A percentile compares a stretch with the other conserved stretches of the same genome.
Evolutionary conservation across 2,329 filamentous ascomycete genomes (phyloP).

Genomic region (Zymoseptoria passerinii): DNA sequence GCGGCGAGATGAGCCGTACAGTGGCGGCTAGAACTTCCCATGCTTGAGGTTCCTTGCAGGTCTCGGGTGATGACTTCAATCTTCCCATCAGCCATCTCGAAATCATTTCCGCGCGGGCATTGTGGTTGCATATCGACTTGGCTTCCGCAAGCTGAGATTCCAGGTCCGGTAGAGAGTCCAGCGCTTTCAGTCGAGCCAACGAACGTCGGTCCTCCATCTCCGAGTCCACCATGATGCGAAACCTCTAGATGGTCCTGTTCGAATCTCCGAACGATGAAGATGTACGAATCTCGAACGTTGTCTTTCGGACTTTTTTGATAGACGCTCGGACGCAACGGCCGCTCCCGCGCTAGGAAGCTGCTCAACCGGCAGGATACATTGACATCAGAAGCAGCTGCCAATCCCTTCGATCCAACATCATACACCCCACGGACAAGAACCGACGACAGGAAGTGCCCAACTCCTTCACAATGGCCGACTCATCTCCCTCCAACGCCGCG

Average conservation of each 20-base stretch:
- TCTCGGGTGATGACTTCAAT: conserved; percentile 39
- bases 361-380: background rate
- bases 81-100: conserved; percentile 59
- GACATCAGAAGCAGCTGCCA: background rate
- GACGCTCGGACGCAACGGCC: background rate
- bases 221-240: conserved; percentile 9
- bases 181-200: conserved; percentile 34
- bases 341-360: background rate
- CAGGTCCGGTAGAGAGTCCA: conserved; percentile 23
- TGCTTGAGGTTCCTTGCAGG: conserved; percentile 36
- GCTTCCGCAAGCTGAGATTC: conserved; percentile 23
- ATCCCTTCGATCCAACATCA: conserved; percentile 14
- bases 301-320: background rate
- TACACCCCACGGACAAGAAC: background rate
- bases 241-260: background rate
- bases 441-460: conserved; percentile 1
- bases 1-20: conserved; percentile 57
- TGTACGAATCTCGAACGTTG: background rate
- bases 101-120: conserved; percentile 48
- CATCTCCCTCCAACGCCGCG: conserved; percentile 43
- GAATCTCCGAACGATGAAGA: background rate
- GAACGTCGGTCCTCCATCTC: conserved; percentile 23
- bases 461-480: conserved; percentile 48
- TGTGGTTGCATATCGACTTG: conserved; percentile 24
- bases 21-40: conserved; percentile 56